Base-by-base conservation (phyloP, 371 early-diverging fungal genomes). In the Choanephora cucurbitarum region DNA sequence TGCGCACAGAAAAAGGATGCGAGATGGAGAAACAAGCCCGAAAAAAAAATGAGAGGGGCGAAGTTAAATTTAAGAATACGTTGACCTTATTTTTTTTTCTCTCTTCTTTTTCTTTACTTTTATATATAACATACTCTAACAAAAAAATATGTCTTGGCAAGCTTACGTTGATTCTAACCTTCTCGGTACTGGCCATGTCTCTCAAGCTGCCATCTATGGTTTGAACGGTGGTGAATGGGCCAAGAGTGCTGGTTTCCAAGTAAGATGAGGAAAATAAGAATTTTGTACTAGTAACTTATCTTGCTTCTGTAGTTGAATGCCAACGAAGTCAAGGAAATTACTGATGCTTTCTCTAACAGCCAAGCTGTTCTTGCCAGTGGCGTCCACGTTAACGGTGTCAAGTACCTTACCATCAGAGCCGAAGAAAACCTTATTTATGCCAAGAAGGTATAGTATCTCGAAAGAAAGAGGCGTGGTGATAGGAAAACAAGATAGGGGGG, bases 121-220 rank as follows among this genome's bases (percentile, higher is more conserved):
- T 15, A 28, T 40, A 15, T n/a, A 42, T 17, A 49, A 67, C 28
- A 28, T 7, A 28, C 28, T 28, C 28, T 28, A 28, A n/a, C n/a
- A n/a, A n/a, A n/a, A n/a, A n/a, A 82, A 49, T 66, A 88, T 87
- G 92, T 88, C 88, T 67, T 93, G 92, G 92, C 89, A 92, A 82
- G 54, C 81, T 58, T 94, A 94, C 83, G 92, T 94, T 61, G 93
- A 94, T 72, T 68, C 32, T 70, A 88, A 89, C 80, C 86, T 96
- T 44, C 61, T 93, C 55, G 91, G 82, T 42, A 90, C 91, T 57
- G 84, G 85, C 37, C 81, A 86, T 60, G 83, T 96, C 52, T 24
- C 65, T 60, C 68, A 83, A 62, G 92, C 81, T 34, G 91, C 88
- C 64, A 94, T 96, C 73, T 82, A 79, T 66, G 94, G 96, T 60